Percentiles rank a stretch among this genome's conserved stretches.
phyloP scores from a whole-genome alignment of 306 rosid genomes.

The Fragaria vesca region DNA sequence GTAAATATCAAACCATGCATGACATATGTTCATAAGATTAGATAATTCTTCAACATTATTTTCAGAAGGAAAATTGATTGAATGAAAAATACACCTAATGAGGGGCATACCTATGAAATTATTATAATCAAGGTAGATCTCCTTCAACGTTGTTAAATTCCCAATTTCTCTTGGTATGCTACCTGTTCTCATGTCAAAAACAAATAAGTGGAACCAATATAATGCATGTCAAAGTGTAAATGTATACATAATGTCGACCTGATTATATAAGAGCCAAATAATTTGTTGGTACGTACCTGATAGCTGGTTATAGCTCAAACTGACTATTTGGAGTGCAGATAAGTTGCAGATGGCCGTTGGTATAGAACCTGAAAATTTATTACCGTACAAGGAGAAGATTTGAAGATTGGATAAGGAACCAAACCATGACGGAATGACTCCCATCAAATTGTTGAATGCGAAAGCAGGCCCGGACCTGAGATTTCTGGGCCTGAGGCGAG shows the following conservation, averaged over 20 bases:
- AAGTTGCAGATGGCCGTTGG: constrained; percentile 22
- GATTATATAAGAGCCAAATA: no score
- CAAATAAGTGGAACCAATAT: not conserved
- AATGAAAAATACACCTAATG: no score
- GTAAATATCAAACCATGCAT: no score
- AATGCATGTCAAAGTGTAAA: no score
- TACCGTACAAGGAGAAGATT: not conserved
- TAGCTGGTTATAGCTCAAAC: constrained; percentile 21
- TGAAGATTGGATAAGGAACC: constrained; percentile 4
- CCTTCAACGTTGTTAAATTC: not conserved
- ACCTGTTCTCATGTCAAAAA: not conserved
- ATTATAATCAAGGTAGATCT: not conserved
- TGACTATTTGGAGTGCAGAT: constrained; percentile 9
- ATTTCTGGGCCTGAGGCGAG: no score
- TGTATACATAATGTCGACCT: no score
- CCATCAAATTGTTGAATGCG: constrained; percentile 5
- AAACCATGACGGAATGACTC: constrained; percentile 25
- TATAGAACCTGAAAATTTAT: constrained; percentile 16
- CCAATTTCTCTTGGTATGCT: not conserved
- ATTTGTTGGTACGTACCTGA: not conserved
- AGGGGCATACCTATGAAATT: not conserved
- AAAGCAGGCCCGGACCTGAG: no score
- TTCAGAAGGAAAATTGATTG: no score
- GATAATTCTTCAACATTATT: no score
- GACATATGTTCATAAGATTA: no score